Evolutionary conservation across 2,329 filamentous ascomycete species (phyloP), one percentile per base, ranked within the genome.

Genomic region (Aspergillus tamarii): DNA sequence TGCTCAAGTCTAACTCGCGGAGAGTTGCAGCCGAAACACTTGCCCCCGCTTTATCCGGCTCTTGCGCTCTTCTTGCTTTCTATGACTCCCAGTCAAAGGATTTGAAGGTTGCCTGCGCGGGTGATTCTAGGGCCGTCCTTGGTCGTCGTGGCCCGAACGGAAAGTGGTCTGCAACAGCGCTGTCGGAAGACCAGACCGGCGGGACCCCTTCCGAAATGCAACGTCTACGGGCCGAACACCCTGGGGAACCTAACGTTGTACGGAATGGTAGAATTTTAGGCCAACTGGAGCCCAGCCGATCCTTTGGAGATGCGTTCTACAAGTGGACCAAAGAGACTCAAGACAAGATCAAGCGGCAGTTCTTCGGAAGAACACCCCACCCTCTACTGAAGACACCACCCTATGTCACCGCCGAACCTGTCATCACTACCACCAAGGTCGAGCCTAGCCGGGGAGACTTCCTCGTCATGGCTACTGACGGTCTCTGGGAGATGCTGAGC

Each of bases 401-500:
- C 0, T 99, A 99, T 73, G 95, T 99, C 46, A 99, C 95, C 4
- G 95, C 95, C 1, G 96, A 99, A 79, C 95, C 95, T 3, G 86
- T 98, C 26, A 88, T 99, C 59, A 98, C 94, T 0, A 97, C 93
- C 1, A 98, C 94, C 53, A 91, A 95, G 77, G 90, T 99, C 59
- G 85, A 94, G 70, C 95, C 95, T 1, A 88, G 92, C 60, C 92
- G 92, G 66, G 94, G 94, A 53, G 95, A 99, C 76, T 99, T 99
- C 72, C 84, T 99, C 14, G 94, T 99, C 66, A 89, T 99, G 84
- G 95, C 95, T 26, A 97, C 95, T 0, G 95, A 99, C 75, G 95
- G 95, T 4, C 85, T 99, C 0, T 99, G 95, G 95, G 95, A 99
- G 80, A 98, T 98, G 95, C 85, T 99, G 66, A 97, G 93, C 55